Evolutionary conservation across 176 grass and related monocot genomes (phyloP), one percentile per base, ranked within the genome.

Genomic region (Echinochloa phyllopogon): DNA sequence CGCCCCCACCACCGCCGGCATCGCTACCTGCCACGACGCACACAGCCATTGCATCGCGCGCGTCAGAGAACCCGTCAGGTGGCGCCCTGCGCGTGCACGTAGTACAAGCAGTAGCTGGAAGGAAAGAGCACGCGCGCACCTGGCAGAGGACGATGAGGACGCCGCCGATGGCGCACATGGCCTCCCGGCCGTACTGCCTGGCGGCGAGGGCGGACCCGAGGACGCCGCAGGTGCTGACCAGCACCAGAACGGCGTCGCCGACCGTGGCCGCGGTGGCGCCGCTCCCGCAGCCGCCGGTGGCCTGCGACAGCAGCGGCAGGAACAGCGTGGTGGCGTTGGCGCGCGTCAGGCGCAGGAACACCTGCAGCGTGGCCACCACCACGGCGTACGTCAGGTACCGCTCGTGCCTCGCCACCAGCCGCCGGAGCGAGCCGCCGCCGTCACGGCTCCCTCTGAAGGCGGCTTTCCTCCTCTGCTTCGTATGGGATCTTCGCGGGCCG

Each of bases 251-350:
- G 36, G 44, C 56, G 43, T 25, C 8, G 67, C 33, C 76, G 6
- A 1, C 45, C 21, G 8, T 48, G 36, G 61, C 38, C 14, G n/a
- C 24, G 5, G 21, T 2, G 44, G 37, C 36, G 15, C 12, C 20
- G 36, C 42, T 42, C 2, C 65, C 69, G 82, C 36, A 15, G 2
- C 61, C 24, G 2, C 61, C 24, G 3, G 49, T 68, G 60, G 61
- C 63, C 61, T 23, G 73, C 15, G 73, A 55, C 73, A 77, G 49
- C 72, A 85, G 27, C n/a, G 72, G 73, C 83, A 85, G 39, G 48
- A 85, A 45, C 16, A 77, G 62, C 48, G 61, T 45, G 49, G 73
- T 57, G 73, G 33, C 62, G 62, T 52, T 40, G 53, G 66, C 53
- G 18, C 66, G 75, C 15, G 53, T 63, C 65, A 79, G 21, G 65